Evolutionary conservation across 1,284 basidiomycete genomes (phyloP).

Genomic region (Heterobasidion occidentale): DNA sequence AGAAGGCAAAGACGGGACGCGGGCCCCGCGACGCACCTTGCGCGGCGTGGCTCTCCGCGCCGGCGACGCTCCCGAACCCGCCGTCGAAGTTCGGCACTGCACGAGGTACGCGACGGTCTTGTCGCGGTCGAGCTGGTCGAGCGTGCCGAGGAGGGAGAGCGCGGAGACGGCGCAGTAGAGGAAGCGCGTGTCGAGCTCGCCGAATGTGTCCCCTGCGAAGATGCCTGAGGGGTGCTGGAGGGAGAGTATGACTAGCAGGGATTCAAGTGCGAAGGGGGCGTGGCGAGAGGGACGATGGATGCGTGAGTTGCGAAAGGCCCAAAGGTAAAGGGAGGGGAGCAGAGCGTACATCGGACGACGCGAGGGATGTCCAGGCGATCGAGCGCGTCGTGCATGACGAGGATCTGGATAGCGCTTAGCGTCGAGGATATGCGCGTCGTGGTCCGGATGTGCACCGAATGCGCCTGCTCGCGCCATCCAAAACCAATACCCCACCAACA

Average conservation of each 20-base stretch:
- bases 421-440: conserved; percentile 91
- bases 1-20: not conserved
- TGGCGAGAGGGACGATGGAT: not conserved
- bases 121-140: conserved; percentile 56
- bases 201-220: conserved; percentile 86
- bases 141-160: conserved; percentile 72
- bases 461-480: conserved; percentile 49
- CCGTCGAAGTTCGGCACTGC: conserved; percentile 92
- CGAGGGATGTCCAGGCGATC: conserved; percentile 63
- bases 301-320: too few species aligned
- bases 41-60: conserved; percentile 88
- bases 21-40: conserved; percentile 58
- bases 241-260: conserved; percentile 65
- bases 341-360: conserved; percentile 65
- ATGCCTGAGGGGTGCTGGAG: conserved; percentile 82
- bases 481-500: not conserved
- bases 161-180: conserved; percentile 80
- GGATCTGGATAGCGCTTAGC: conserved; percentile 87
- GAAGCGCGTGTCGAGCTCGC: conserved; percentile 92
- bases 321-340: not conserved
- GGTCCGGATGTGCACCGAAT: conserved; percentile 88
- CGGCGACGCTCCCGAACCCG: conserved; percentile 80
- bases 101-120: conserved; percentile 70
- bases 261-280: not conserved
- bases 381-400: conserved; percentile 80